These are phyloP conservation scores for Podospora pseudoanserina DNA, from an alignment of 495 filamentous ascomycete genomes.

Conservation along the genomic window DNA sequence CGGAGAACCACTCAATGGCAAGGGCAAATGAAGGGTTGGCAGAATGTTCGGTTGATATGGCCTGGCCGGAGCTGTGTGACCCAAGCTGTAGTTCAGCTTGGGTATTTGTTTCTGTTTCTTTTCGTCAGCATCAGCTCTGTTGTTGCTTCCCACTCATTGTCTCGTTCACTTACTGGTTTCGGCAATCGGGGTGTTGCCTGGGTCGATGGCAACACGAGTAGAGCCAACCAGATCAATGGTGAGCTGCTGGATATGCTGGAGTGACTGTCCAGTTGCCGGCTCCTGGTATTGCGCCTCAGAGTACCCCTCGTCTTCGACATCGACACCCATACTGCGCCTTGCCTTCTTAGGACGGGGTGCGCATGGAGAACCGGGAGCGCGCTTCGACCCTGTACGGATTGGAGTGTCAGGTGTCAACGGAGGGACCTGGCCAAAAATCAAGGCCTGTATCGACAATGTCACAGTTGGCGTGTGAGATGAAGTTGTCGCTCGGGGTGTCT, in stretches of 20 bases:
- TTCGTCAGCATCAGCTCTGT: not conserved
- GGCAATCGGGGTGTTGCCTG: too few species aligned
- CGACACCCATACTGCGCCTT: not conserved
- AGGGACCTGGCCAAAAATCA: not conserved
- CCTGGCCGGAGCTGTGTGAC: not conserved
- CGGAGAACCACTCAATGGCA: constrained; percentile 24
- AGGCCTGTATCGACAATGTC: not conserved
- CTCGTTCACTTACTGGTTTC: not conserved
- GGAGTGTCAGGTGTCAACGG: constrained; percentile 24
- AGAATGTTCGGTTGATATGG: not conserved
- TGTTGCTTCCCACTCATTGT: not conserved
- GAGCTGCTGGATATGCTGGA: constrained; percentile 5
- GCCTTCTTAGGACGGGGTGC: constrained; percentile 17
- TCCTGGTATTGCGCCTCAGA: not conserved
- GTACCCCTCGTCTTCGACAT: constrained; percentile 4
- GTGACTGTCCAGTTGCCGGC: not conserved
- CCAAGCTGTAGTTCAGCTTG: not conserved
- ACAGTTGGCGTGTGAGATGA: not conserved
- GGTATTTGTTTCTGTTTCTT: not conserved
- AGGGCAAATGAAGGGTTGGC: constrained; percentile 11
- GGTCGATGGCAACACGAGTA: not conserved
- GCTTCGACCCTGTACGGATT: constrained; percentile 1
- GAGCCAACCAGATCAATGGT: not conserved
- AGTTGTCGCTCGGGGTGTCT: constrained; percentile 74
- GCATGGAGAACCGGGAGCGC: constrained; percentile 15